Evolutionary conservation across 140 eudicot genomes (phyloP).

Genomic region (Senecio squalidus): DNA sequence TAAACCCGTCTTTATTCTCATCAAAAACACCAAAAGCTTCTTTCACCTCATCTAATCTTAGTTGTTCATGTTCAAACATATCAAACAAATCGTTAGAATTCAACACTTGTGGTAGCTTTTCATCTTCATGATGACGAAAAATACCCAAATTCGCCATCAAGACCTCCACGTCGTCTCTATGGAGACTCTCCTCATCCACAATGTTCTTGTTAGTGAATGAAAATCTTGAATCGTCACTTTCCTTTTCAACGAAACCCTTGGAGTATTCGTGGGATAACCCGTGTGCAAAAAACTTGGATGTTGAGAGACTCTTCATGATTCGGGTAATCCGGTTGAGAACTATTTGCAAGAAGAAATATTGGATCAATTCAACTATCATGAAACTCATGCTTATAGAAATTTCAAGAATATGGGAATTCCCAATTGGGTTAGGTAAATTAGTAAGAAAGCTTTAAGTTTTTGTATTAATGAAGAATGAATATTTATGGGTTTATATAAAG

Average conservation of each 20-base stretch:
- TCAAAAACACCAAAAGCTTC: constrained; percentile 50
- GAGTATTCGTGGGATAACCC: neutral
- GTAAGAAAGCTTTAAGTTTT: neutral
- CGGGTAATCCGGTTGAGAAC: constrained; percentile 9
- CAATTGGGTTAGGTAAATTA: constrained; percentile 2
- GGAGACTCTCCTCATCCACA: constrained; percentile 4
- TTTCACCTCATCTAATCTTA: constrained; percentile 36
- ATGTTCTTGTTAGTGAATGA: constrained; percentile 17
- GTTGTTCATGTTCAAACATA: constrained; percentile 40
- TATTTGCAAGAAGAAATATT: constrained; percentile 31
- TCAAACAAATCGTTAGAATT: constrained; percentile 22
- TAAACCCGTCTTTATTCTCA: constrained; percentile 41
- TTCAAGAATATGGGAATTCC: neutral
- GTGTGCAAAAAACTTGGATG: constrained; percentile 9
- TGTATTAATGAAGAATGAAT: constrained; percentile 11
- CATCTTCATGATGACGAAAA: constrained; percentile 18
- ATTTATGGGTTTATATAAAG: constrained; percentile 10
- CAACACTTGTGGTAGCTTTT: constrained; percentile 40
- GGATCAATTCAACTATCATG: constrained; percentile 28
- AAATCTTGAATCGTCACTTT: constrained; percentile 10
- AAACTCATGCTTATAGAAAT: constrained; percentile 17
- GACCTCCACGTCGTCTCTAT: constrained; percentile 45
- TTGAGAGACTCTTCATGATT: constrained; percentile 24
- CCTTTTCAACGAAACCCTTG: constrained; percentile 15
- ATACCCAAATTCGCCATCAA: constrained; percentile 51